Conservation (phyloP, 768 basidiomycete genomes). For the Scleroderma citrinum region DNA sequence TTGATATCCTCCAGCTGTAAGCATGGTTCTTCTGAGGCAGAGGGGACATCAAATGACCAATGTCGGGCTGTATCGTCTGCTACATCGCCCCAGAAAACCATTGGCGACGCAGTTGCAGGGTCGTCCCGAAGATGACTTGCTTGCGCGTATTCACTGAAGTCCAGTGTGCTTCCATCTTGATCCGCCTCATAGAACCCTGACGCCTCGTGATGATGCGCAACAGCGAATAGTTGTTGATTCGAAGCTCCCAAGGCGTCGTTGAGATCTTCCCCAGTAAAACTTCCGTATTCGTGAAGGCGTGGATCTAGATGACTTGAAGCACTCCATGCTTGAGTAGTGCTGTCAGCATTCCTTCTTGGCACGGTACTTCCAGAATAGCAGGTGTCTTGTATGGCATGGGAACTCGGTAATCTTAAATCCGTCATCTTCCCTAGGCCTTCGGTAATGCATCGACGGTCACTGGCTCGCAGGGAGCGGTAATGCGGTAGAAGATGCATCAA, state of each 20-base stretch:
- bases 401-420: not conserved
- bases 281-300: not conserved
- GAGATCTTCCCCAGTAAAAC: not conserved
- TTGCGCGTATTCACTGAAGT: not conserved
- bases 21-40: not conserved
- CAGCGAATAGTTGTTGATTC: not conserved
- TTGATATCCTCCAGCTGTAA: conserved; percentile 27
- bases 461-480: conserved; percentile 30
- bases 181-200: not conserved
- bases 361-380: not conserved
- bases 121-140: conserved; percentile 10
- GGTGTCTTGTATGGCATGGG: not conserved
- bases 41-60: not conserved
- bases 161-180: not conserved
- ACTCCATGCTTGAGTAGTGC: not conserved
- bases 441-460: conserved; percentile 25
- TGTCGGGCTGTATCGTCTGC: conserved; percentile 10
- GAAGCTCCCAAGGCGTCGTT: not conserved
- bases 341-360: not conserved
- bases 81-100: conserved; percentile 18
- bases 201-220: not conserved
- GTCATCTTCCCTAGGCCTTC: conserved; percentile 15
- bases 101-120: conserved; percentile 16
- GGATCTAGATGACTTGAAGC: not conserved
- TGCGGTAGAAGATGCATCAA: conserved; percentile 35